Evolutionary conservation across 495 filamentous ascomycete genomes (phyloP), one percentile per base, ranked within the genome.

Genomic region (Penicillium tannophilum): DNA sequence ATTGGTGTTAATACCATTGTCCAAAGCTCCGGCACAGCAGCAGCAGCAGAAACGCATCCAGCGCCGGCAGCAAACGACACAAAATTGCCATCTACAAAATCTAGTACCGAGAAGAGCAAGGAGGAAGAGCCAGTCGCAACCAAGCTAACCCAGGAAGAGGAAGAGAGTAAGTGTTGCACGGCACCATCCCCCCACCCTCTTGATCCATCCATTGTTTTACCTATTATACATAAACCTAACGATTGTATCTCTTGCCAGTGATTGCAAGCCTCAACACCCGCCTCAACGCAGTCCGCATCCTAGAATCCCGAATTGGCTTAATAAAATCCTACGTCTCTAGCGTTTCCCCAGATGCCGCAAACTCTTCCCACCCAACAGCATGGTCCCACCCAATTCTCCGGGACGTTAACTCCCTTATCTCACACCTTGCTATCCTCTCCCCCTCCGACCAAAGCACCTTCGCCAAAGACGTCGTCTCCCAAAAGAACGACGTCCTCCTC

Each of bases 1-100:
- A 97, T 99, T 63, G 86, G 87, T 41, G 87, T 98, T 63, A 90
- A 98, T 64, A 93, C 90, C 58, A 89, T 98, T 30, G 93, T 93
- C 1, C 84, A 88, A 48, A 88, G 88, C 24, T 90, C 87, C 26
- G 89, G 87, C 1, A 92, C 90, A 64, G 94, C 93, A 16, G 83
- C 86, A 14, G 42, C 55, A 46, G 56, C 30, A 51, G 65, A 60
- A 44, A 41, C 14, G 14, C 20, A n/a, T 23, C 36, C 51, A 3
- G 17, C 16, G n/a, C 1, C 3, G 5, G 11, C 28, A 51, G 30
- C n/a, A 19, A 39, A 49, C 5, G 46, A 17, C 4, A 31, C 11
- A 6, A 31, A 30, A 17, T 19, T 16, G 24, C 10, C 2, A 48
- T 31, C 46, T 49, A 17, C 16, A 23, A 14, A 41, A 20, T 28